phyloP scores from a whole-genome alignment of 495 filamentous ascomycete species.

The Neurospora sp. region DNA sequence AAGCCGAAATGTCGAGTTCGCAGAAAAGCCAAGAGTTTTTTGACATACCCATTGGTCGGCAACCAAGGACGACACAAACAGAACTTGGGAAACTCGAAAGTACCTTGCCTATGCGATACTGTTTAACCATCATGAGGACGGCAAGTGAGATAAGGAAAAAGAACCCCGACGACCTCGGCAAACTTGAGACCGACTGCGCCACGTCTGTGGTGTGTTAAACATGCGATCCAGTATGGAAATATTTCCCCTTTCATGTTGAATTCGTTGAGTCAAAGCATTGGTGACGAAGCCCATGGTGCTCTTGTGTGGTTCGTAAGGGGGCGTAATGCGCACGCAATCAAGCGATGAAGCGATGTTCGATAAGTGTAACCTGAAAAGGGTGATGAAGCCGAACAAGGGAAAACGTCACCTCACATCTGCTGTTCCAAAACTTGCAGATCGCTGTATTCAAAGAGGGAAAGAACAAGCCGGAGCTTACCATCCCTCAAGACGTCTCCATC shows the following conservation, averaged over 20 bases:
- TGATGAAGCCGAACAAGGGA: not conserved
- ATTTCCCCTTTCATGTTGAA: not conserved
- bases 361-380: not conserved
- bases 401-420: not conserved
- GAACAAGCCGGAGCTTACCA: not conserved
- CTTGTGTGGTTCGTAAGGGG: not conserved
- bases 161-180: not conserved
- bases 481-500: not conserved
- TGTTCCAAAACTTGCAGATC: not conserved
- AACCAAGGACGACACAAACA: not conserved
- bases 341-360: not conserved
- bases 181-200: not conserved
- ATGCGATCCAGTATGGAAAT: not conserved
- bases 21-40: not conserved
- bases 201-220: not conserved
- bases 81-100: not conserved
- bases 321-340: not conserved
- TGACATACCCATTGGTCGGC: not conserved
- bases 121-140: not conserved
- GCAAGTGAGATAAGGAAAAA: not conserved
- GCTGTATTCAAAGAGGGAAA: not conserved
- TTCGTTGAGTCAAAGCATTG: not conserved
- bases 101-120: not conserved
- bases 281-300: not conserved
- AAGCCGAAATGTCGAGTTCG: not conserved